Conservation (phyloP, 495 filamentous ascomycete genomes). For the Rhypophila decipiens region DNA sequence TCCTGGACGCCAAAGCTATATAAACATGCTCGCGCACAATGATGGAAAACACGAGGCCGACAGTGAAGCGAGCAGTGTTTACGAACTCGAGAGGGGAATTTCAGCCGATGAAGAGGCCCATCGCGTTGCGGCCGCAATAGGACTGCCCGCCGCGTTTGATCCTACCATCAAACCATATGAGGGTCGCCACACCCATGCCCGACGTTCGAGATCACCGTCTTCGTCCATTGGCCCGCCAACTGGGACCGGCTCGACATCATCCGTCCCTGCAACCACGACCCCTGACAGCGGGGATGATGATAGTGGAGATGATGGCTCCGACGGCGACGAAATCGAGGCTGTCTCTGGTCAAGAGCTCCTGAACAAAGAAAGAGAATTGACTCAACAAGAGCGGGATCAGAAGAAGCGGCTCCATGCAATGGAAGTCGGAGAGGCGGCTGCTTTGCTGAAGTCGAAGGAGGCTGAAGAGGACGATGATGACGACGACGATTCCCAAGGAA, state of each 20-base stretch:
- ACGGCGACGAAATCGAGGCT: conserved; percentile 46
- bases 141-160: conserved; percentile 53
- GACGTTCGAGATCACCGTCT: conserved; percentile 21
- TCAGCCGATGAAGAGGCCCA: conserved; percentile 59
- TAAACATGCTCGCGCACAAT: conserved; percentile 68
- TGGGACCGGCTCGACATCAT: conserved; percentile 14
- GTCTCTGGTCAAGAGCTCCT: conserved; percentile 30
- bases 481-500: conserved; percentile 20
- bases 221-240: conserved; percentile 19
- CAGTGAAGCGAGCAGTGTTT: conserved; percentile 37
- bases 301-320: conserved; percentile 42
- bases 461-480: conserved; percentile 29
- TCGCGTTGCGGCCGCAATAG: conserved; percentile 64
- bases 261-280: conserved; percentile 7
- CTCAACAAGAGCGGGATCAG: conserved; percentile 26
- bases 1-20: conserved; percentile 71
- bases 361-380: conserved; percentile 9
- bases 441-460: conserved; percentile 27
- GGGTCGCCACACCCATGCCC: conserved; percentile 16
- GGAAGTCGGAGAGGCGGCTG: conserved; percentile 49
- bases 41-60: conserved; percentile 49
- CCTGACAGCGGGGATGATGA: conserved; percentile 43
- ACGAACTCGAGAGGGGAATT: conserved; percentile 40
- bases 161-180: conserved; percentile 45
- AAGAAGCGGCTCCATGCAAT: conserved; percentile 50